These are phyloP conservation scores for Dimargaris verticillata DNA, from an alignment of 192 early-diverging fungal species.

Conservation along the genomic window DNA sequence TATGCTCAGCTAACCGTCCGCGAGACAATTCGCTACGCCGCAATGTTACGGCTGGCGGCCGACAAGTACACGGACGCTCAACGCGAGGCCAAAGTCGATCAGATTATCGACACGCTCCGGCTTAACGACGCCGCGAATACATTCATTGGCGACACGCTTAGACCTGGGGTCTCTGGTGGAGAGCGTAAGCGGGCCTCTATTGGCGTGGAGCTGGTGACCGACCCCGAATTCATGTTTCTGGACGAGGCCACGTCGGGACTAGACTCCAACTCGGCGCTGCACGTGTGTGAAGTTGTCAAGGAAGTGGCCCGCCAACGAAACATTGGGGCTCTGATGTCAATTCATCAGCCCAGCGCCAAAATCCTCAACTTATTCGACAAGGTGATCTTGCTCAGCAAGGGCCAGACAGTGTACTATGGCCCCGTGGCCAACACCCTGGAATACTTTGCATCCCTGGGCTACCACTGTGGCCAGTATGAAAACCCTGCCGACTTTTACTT, in stretches of 20 bases:
- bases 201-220: too few relatives aligned
- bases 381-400: conserved; percentile 52
- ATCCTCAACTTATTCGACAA: conserved; percentile 72
- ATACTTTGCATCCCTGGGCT: conserved; percentile 32
- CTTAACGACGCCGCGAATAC: conserved; percentile 41
- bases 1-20: conserved; percentile 54
- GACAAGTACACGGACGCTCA: conserved; percentile 23
- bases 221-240: conserved; percentile 33
- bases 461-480: conserved; percentile 48
- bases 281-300: conserved; percentile 43
- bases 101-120: conserved; percentile 46
- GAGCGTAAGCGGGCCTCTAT: conserved; percentile 35
- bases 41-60: conserved; percentile 50
- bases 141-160: conserved; percentile 25
- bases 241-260: conserved; percentile 50
- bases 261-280: conserved; percentile 47
- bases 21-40: conserved; percentile 60
- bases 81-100: conserved; percentile 41
- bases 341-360: conserved; percentile 79
- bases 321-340: conserved; percentile 66
- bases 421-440: conserved; percentile 20
- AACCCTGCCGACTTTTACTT: too few relatives aligned
- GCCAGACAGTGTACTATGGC: conserved; percentile 46
- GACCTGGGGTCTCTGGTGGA: conserved; percentile 34
- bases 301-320: conserved; percentile 36